Percentiles rank a stretch among this genome's conserved stretches.
Conservation (phyloP, 768 basidiomycete species). For the Termitomyces sp. region DNA sequence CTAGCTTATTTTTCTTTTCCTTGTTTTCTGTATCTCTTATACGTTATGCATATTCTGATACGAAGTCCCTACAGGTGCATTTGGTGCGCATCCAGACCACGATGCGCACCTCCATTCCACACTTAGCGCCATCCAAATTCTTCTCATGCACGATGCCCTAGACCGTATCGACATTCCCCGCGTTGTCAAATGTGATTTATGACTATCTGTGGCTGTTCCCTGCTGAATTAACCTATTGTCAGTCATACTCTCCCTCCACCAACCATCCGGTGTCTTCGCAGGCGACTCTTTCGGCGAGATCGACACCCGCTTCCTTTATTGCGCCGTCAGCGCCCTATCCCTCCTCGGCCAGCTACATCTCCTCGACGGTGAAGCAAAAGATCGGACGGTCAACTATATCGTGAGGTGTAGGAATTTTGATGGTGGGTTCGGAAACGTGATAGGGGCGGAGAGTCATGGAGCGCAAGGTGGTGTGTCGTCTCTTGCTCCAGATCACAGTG, state of each 20-base stretch:
- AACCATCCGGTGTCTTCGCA: conserved; percentile 81
- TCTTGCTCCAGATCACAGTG: neutral
- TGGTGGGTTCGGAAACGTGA: conserved; percentile 81
- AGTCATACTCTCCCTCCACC: conserved; percentile 86
- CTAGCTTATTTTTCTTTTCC: neutral
- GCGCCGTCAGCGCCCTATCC: conserved; percentile 77
- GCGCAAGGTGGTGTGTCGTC: conserved; percentile 60
- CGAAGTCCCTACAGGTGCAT: conserved; percentile 57
- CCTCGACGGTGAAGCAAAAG: conserved; percentile 59
- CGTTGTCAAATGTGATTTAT: conserved; percentile 61
- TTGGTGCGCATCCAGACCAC: conserved; percentile 89
- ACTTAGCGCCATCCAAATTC: conserved; percentile 87
- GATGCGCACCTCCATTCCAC: conserved; percentile 88
- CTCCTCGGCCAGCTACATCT: conserved; percentile 70
- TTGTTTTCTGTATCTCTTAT: neutral
- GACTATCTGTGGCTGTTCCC: neutral
- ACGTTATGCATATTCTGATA: neutral
- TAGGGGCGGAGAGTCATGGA: conserved; percentile 91
- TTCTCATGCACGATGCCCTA: conserved; percentile 78
- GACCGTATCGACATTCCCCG: conserved; percentile 65
- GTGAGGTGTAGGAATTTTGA: conserved; percentile 86
- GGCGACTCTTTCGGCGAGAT: conserved; percentile 91
- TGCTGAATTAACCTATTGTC: neutral
- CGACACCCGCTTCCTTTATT: conserved; percentile 89
- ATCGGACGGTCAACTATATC: conserved; percentile 69